These are phyloP conservation scores for Pezicula radicicola DNA, from an alignment of 2,329 filamentous ascomycete genomes.

Conservation along the genomic window DNA sequence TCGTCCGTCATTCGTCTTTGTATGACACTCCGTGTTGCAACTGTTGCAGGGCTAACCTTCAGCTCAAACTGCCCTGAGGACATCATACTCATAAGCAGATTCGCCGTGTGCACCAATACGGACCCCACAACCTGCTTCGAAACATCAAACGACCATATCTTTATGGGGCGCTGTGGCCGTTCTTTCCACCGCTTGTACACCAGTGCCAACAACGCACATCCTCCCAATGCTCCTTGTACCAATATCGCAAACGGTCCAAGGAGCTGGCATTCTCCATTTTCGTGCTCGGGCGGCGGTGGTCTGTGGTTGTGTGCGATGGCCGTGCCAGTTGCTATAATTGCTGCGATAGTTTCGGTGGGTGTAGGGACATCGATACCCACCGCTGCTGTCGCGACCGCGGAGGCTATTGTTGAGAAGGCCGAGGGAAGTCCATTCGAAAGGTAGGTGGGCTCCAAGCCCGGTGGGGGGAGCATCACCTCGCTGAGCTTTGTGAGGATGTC, in stretches of 20 bases:
- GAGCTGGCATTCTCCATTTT: slow-evolving; percentile 74
- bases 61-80: slow-evolving; percentile 81
- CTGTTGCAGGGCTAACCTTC: slow-evolving; percentile 45
- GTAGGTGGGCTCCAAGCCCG: not conserved
- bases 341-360: slow-evolving; percentile 26
- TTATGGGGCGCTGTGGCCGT: slow-evolving; percentile 83
- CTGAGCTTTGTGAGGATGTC: too few species aligned
- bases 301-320: slow-evolving; percentile 9
- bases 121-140: slow-evolving; percentile 97
- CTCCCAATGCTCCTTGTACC: slow-evolving; percentile 83
- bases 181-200: slow-evolving; percentile 95
- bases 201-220: slow-evolving; percentile 76
- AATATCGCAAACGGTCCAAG: slow-evolving; percentile 88
- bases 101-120: slow-evolving; percentile 85
- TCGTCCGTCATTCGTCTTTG: slow-evolving; percentile 32
- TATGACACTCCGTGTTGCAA: slow-evolving; percentile 27
- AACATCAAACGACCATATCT: slow-evolving; percentile 97
- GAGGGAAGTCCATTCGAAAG: not conserved
- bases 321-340: slow-evolving; percentile 24
- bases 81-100: slow-evolving; percentile 94
- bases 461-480: slow-evolving; percentile 1
- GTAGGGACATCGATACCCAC: slow-evolving; percentile 25
- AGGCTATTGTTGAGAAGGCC: not conserved
- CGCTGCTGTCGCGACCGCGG: slow-evolving; percentile 19
- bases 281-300: slow-evolving; percentile 28